Percentiles rank a stretch among this genome's conserved stretches.
These are phyloP conservation scores for Penicillium mononematosum DNA, from an alignment of 495 filamentous ascomycete species.

Conservation along the genomic window DNA sequence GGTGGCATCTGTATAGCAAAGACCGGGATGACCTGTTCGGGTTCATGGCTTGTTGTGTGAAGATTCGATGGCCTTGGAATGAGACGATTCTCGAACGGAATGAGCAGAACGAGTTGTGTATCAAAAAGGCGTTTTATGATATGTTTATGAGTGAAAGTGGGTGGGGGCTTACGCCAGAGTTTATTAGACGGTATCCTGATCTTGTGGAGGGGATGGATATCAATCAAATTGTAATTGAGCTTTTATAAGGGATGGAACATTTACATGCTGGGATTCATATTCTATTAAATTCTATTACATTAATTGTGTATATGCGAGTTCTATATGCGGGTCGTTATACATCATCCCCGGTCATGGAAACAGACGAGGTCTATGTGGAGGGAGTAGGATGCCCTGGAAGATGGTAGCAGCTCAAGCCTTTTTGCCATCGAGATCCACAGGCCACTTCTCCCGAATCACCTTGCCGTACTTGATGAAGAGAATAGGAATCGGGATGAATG, in stretches of 20 bases:
- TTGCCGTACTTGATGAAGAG: constrained; percentile 26
- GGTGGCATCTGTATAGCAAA: constrained; percentile 22
- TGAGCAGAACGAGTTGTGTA: constrained; percentile 22
- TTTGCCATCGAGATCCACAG: constrained; percentile 11
- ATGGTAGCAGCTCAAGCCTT: background rate
- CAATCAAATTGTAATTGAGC: constrained; percentile 17
- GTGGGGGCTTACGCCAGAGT: constrained; percentile 35
- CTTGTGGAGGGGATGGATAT: constrained; percentile 26
- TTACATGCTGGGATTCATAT: background rate
- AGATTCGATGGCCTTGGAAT: constrained; percentile 35
- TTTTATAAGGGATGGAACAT: constrained; percentile 3
- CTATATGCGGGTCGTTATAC: background rate
- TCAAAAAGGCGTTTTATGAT: constrained; percentile 23
- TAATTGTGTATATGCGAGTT: background rate
- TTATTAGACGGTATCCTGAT: constrained; percentile 26
- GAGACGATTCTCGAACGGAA: constrained; percentile 28
- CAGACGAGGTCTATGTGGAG: background rate
- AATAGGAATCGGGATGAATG: constrained; percentile 30
- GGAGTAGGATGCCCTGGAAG: background rate
- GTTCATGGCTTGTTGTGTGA: constrained; percentile 28
- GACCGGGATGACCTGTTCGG: constrained; percentile 26
- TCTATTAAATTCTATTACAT: constrained; percentile 1
- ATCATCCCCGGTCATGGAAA: too few species aligned
- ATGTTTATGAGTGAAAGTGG: constrained; percentile 27
- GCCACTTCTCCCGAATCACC: constrained; percentile 17